phyloP scores from a whole-genome alignment of 768 basidiomycete genomes.

The Lactarius psammicola region DNA sequence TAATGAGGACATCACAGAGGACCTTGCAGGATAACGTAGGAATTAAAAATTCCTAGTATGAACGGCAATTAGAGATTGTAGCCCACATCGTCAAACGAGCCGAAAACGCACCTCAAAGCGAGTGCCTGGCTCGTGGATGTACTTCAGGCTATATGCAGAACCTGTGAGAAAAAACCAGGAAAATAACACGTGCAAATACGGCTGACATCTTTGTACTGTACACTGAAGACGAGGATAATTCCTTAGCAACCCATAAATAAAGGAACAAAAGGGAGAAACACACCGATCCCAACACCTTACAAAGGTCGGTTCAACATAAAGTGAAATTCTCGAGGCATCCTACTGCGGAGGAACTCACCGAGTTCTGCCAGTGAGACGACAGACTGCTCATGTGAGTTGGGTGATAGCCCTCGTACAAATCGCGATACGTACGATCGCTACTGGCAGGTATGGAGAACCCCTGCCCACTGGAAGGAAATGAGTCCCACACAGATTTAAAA shows the following conservation, averaged over 20 bases:
- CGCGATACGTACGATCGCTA: no score
- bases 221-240: not conserved
- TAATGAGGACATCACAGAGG: not conserved
- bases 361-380: not conserved
- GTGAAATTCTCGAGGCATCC: not conserved
- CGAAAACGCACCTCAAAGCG: not conserved
- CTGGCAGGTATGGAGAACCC: no score
- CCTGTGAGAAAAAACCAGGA: not conserved
- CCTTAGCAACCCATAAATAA: not conserved
- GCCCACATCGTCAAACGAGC: not conserved
- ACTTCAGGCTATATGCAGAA: not conserved
- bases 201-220: not conserved
- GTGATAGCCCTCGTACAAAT: no score
- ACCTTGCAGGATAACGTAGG: not conserved
- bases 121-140: not conserved
- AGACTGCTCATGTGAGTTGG: no score
- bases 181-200: not conserved
- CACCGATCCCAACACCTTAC: not conserved
- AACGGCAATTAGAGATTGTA: not conserved
- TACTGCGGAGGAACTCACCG: not conserved
- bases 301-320: not conserved
- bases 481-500: not conserved
- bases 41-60: not conserved
- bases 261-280: not conserved
- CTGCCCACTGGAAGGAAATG: no score